Evolutionary conservation across 345 rosid genomes (phyloP).

Genomic region (Syzygium jambos): DNA sequence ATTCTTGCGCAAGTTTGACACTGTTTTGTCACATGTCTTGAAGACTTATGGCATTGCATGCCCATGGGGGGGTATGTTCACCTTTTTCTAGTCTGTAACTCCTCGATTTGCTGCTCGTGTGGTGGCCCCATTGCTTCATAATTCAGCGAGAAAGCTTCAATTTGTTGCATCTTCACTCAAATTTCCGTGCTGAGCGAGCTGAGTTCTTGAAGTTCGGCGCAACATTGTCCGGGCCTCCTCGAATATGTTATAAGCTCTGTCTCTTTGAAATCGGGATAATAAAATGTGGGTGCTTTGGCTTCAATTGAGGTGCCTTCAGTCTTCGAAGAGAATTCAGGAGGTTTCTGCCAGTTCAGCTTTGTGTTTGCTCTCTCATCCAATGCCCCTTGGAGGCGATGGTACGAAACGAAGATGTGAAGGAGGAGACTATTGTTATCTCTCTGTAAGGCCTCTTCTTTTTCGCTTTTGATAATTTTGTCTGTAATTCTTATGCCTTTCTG

Average conservation of each 20-base stretch:
- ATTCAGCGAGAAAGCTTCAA: background rate
- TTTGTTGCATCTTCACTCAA: background rate
- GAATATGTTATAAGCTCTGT: background rate
- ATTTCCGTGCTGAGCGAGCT: background rate
- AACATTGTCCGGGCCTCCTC: background rate
- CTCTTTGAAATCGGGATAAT: background rate
- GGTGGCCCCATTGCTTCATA: background rate
- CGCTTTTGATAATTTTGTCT: background rate
- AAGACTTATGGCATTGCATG: background rate
- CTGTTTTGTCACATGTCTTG: conserved; percentile 1
- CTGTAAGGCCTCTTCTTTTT: background rate
- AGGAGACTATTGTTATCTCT: background rate
- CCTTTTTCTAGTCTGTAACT: background rate
- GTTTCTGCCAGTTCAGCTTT: background rate
- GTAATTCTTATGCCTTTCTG: conserved; percentile 1
- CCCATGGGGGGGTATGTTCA: background rate
- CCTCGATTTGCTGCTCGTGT: background rate
- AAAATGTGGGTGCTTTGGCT: background rate
- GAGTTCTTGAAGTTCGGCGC: background rate
- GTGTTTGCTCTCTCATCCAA: background rate
- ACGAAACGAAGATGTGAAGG: background rate
- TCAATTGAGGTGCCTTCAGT: background rate
- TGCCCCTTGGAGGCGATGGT: background rate
- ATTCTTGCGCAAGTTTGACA: conserved; percentile 1
- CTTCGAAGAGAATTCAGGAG: background rate